phyloP scores from a whole-genome alignment of 1,284 basidiomycete genomes.

The Amylostereum chailletii region DNA sequence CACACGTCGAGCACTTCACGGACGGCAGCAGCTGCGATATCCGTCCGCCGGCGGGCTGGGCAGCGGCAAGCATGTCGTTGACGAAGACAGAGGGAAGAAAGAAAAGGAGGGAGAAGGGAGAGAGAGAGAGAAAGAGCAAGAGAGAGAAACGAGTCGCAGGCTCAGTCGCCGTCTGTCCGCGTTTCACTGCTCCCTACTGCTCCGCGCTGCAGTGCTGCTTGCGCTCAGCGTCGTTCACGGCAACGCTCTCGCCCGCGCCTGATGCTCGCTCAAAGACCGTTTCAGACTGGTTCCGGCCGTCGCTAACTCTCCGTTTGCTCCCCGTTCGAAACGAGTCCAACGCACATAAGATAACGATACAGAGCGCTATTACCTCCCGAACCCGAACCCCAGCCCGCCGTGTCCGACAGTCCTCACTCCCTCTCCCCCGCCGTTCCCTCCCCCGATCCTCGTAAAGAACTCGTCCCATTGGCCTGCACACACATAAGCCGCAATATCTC shows the following conservation, averaged over 20 bases:
- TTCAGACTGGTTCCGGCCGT: no score
- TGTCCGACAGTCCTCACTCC: background rate
- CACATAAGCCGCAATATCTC: conserved; percentile 2
- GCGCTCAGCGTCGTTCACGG: no score
- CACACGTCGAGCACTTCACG: conserved; percentile 78
- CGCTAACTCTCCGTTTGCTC: no score
- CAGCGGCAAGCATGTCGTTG: conserved; percentile 34
- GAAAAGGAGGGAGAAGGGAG: conserved; percentile 2
- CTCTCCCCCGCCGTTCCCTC: background rate
- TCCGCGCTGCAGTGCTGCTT: no score
- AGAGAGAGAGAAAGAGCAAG: background rate
- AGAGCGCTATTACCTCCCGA: background rate
- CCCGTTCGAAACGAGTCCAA: no score
- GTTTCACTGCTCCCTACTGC: no score
- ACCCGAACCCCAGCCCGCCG: background rate
- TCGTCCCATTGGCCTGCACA: conserved; percentile 66
- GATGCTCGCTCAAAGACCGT: no score
- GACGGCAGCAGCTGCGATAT: conserved; percentile 74
- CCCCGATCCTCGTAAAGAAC: conserved; percentile 47
- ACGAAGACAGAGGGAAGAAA: conserved; percentile 6
- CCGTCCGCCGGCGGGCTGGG: conserved; percentile 24
- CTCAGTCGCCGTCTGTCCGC: no score
- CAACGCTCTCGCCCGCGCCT: no score
- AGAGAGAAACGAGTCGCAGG: background rate
- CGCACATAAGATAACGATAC: background rate